Evolutionary conservation across 1,139 yeast species (phyloP), one percentile per base, ranked within the genome.

Genomic region (Zygosaccharomyces sapae): DNA sequence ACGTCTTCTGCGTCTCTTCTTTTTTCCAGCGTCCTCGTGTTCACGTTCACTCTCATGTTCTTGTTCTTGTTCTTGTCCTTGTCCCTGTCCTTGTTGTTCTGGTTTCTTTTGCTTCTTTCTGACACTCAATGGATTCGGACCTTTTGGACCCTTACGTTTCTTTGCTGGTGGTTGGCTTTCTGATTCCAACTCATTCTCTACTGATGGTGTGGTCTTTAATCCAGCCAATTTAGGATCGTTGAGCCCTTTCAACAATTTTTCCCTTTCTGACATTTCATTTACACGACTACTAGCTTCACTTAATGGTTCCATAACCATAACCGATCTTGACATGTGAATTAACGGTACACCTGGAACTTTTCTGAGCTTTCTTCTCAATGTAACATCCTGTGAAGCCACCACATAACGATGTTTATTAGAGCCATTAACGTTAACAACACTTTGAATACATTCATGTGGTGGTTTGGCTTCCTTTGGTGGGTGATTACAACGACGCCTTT

Each of bases 271-370:
- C 30, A 67, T 61, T 37, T 69, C 68, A 37, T 86, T 81, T 31
- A 75, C 77, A 44, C 70, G 69, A 13, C 76, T 74, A 41, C 94
- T 84, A 8, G 86, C 86, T 39, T 77, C 78, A 44, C 95, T 85
- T 55, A 90, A 71, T n/a, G 96, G 96, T 67, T 92, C 98, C 94
- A 92, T 83, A 38, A 92, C 83, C 92, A 92, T 86, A 19, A 92
- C 98, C 1, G 96, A 81, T 54, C 96, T 75, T 62, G 86, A 84
- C 79, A 92, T 81, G 65, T 86, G 89, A 7, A 90, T 72, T 55
- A 92, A 68, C 0, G 98, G 98, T 2, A 88, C 85, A 8, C 96
- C 98, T 0, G 98, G 95, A 12, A 89, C 74, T 30, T 71, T 71
- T 55, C 97, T 76, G 53, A 92, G 72, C 43, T 72, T 70, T 49